Evolutionary conservation across 441 rosid genomes (phyloP), one percentile per base, ranked within the genome.

Genomic region (Croton setiger): DNA sequence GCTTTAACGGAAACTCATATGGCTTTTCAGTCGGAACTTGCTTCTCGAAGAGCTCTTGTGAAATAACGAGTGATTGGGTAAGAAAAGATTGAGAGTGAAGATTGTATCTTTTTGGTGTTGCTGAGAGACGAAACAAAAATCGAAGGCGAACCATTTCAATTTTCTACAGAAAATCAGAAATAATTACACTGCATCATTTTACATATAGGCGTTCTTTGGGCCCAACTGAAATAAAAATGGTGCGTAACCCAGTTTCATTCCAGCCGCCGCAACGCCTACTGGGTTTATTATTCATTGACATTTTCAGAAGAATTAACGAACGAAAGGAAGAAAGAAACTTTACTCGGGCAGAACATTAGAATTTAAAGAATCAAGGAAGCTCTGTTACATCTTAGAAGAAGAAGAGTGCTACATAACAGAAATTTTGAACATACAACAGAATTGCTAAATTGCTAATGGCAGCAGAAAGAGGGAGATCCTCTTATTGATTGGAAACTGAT

Each of bases 61-160:
- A 62, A 44, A 10, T 18, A 33, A 53, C 1, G 10, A 69, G 9
- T 47, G 72, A 71, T 15, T 57, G 70, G 63, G 41, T 15, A 27
- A 52, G 64, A 67, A 27, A 35, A 39, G 20, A 1, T 53, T 33
- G 51, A 35, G 49, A 51, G 48, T 4, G 48, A 68, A 69, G 14
- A 64, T 37, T 14, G 61, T 43, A 18, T n/a, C 56, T 64, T 69
- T 48, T 39, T 15, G 67, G 63, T 1, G 56, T 8, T 65, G 48
- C 76, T 36, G 68, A 44, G 39, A 75, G 51, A 27, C 15, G 43
- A 15, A 37, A 55, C 17, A 70, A 73, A 64, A 66, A 52, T 65
- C 68, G 66, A 64, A 37, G 9, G 66, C 60, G 47, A 74, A 54
- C 76, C 88, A 85, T 85, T 23, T 77, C n/a, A 36, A 63, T 27